Evolutionary conservation across 768 basidiomycete genomes (phyloP), one percentile per base, ranked within the genome.

Genomic region (Hericium alpestre): DNA sequence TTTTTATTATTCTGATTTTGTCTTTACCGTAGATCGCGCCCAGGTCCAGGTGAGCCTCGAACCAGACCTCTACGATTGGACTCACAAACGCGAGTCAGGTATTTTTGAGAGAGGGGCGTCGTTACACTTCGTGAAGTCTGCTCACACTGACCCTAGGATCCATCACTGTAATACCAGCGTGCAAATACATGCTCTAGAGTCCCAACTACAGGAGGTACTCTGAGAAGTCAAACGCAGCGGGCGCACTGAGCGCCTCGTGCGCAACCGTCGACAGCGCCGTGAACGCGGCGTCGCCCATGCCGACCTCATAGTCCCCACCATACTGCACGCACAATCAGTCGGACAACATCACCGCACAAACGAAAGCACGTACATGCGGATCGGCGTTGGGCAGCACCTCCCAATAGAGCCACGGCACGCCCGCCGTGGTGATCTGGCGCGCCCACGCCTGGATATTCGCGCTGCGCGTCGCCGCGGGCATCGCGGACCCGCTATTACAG

Each of bases 391-490:
- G 72, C 48, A 74, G 59, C 23, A 71, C 65, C 58, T 74, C 65
- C 71, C 73, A 73, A 58, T 73, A 73, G n/a, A 73, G 51, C 71
- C 70, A 72, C 8, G 72, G 65, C 16, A 74, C 65, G 55, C 71
- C 70, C 18, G 69, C 69, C 32, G 64, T 69, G 43, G 68, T 67
- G 61, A 72, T 69, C 53, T 66, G 67, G 49, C 63, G 62, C 3
- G 70, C 67, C 59, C 70, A 72, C 11, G 65, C 64, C 52, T 70
- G 51, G 41, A 74, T 64, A 61, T 73, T 73, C 25, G 61, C 60
- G 12, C 70, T 71, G 39, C 72, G 69, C 16, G 65, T 66, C 41
- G 16, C 41, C 16, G 15, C 41, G 41, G 41, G 41, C 49, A 67
- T 62, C n/a, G 55, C 59, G 51, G 46, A 54, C n/a, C 66, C 64